These are phyloP conservation scores for Fusarium graminum DNA, from an alignment of 2,329 filamentous ascomycete species.

Conservation along the genomic window DNA sequence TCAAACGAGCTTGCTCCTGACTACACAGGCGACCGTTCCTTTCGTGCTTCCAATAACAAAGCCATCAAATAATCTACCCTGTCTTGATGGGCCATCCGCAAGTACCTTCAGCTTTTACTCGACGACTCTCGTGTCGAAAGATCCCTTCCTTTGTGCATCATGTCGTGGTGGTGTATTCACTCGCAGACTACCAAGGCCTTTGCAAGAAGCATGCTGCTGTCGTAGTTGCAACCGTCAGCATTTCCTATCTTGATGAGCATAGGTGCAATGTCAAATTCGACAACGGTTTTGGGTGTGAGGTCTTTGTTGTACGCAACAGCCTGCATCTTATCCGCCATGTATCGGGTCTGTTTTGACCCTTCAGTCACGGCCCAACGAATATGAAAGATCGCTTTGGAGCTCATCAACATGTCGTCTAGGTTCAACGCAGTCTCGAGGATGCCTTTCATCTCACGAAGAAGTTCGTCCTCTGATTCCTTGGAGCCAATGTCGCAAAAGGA, in stretches of 20 bases:
- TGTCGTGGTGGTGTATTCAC: not conserved
- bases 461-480: too few relatives aligned
- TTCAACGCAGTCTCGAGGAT: conserved; percentile 5
- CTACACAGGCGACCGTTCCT: not conserved
- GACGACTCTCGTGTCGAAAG: too few relatives aligned
- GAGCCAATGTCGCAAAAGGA: not conserved
- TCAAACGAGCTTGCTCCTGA: too few relatives aligned
- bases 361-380: not conserved
- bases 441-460: not conserved
- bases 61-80: not conserved
- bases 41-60: not conserved
- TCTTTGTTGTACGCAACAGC: not conserved
- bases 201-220: not conserved
- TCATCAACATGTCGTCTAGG: conserved; percentile 13
- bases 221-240: conserved; percentile 15
- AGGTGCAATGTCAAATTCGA: not conserved
- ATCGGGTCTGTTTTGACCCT: not conserved
- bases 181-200: conserved; percentile 5
- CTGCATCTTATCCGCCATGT: not conserved
- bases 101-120: too few relatives aligned
- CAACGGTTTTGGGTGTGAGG: not conserved
- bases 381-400: not conserved
- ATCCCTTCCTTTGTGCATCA: not conserved
- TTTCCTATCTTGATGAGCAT: conserved; percentile 11
- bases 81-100: not conserved